These are phyloP conservation scores for Kodamaea arcana DNA, from an alignment of 1,139 yeast genomes.

Conservation along the genomic window DNA sequence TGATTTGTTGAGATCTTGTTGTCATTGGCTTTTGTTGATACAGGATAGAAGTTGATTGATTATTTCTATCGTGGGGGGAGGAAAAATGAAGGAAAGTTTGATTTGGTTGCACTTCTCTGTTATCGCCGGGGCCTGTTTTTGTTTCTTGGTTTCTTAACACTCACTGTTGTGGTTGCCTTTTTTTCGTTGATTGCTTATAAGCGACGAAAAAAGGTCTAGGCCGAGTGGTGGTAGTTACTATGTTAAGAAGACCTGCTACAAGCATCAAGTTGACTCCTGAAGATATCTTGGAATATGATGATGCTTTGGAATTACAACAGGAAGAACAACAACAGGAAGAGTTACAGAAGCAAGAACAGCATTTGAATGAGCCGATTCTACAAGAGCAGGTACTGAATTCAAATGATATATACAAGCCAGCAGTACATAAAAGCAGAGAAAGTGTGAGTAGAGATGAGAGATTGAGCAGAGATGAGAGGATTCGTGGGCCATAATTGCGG, in stretches of 20 bases:
- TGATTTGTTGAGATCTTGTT: conserved; percentile 29
- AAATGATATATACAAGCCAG: conserved; percentile 4
- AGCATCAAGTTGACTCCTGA: conserved; percentile 62
- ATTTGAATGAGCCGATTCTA: conserved; percentile 4
- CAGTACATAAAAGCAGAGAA: conserved; percentile 1
- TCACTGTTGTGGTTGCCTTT: no score
- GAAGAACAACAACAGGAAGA: conserved; percentile 4
- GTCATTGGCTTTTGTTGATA: conserved; percentile 17
- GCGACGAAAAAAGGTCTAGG: no score
- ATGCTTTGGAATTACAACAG: conserved; percentile 16
- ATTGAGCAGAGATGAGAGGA: conserved; percentile 7
- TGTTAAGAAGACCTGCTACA: conserved; percentile 66
- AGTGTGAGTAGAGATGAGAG: conserved; percentile 11
- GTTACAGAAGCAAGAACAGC: not conserved
- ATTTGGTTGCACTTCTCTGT: not conserved
- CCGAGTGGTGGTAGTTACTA: no score
- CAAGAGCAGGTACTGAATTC: conserved; percentile 8
- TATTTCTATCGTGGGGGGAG: not conserved
- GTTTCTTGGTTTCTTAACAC: no score
- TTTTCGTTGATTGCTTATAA: no score
- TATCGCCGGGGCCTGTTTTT: not conserved
- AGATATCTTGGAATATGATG: conserved; percentile 61
- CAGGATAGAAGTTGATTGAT: not conserved
- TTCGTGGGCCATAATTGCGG: no score
- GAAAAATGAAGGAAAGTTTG: not conserved